Base-by-base conservation (phyloP, 768 basidiomycete species). In the Hericium erinaceus region DNA sequence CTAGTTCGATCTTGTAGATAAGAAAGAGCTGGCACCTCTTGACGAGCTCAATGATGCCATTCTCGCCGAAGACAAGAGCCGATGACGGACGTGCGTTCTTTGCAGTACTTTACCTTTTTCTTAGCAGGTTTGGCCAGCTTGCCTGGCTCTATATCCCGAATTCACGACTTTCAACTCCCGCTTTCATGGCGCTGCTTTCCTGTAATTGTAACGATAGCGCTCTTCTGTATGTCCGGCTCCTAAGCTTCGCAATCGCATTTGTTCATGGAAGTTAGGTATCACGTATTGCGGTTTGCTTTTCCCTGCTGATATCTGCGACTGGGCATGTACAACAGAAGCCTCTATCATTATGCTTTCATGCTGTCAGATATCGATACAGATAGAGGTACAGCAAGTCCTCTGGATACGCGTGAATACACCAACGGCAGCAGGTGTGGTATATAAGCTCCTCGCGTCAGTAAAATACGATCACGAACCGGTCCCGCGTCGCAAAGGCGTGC, bases 11-110 rank as follows among this genome's bases (percentile, higher is more conserved):
- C 78, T 95, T 20, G 82, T 98, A n/a, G 95, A 97, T 64, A 90
- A 91, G 80, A 97, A 94, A 72, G 95, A 98, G 67, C 78, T 98
- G 8, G 91, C 90, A 11, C 95, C 95, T 0, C 73, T 98, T 54
- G 93, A 95, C 62, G 95, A 98, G 70, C 80, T 98, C 64, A 98
- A 98, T 70, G 90, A 92, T 63, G 92, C 91, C 9, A 93, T 98
- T 62, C 72, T 87, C 38, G 77, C 78, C 0, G 82, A 82, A 65
- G 80, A 80, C 64, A 80, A 76, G 64, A 40, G 59, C 16, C 63
- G 70, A 58, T 70, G 62, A 64, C 33, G 20, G 55, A 39, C 9
- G 7, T 8, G 33, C 5, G 6, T 33, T 33, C 6, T 33, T 8
- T 2, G 7, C 33, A 33, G 33, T 6, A 33, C 7, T 9, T 8